Conservation (phyloP, 371 early-diverging fungal species). For the Gilbertella persicaria region DNA sequence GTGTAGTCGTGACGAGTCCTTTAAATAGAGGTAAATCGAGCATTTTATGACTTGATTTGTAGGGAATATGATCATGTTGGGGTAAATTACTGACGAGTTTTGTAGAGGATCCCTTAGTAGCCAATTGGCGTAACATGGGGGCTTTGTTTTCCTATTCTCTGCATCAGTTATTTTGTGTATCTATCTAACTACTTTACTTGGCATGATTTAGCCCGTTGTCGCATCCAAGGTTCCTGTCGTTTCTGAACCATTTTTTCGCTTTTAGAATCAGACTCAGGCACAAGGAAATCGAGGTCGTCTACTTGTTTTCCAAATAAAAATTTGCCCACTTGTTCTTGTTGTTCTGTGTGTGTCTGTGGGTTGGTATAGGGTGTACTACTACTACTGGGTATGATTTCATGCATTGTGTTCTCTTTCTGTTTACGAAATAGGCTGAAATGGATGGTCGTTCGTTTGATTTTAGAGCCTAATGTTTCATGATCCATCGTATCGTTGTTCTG, state of each 20-base stretch:
- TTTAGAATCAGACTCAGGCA: slow-evolving; percentile 25
- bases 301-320: slow-evolving; percentile 35
- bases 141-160: slow-evolving; percentile 33
- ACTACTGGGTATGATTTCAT: slow-evolving; percentile 6
- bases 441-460: slow-evolving; percentile 18
- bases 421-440: slow-evolving; percentile 1
- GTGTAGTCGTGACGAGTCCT: slow-evolving; percentile 41
- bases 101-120: slow-evolving; percentile 16
- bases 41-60: slow-evolving; percentile 4
- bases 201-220: slow-evolving; percentile 40
- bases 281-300: slow-evolving; percentile 7
- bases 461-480: slow-evolving; percentile 7
- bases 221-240: slow-evolving; percentile 22
- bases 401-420: neutral
- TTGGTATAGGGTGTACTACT: slow-evolving; percentile 1
- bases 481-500: slow-evolving; percentile 1
- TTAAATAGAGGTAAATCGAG: slow-evolving; percentile 21
- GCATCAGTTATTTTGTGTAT: neutral
- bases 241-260: slow-evolving; percentile 22
- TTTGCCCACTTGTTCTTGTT: slow-evolving; percentile 17
- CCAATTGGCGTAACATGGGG: slow-evolving; percentile 33
- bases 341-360: neutral
- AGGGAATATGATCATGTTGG: slow-evolving; percentile 5
- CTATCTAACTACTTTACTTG: slow-evolving; percentile 16
- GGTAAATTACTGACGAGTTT: slow-evolving; percentile 2